phyloP scores from a whole-genome alignment of 805 yeast species.

The Saccharomycopsis guyanensis region DNA sequence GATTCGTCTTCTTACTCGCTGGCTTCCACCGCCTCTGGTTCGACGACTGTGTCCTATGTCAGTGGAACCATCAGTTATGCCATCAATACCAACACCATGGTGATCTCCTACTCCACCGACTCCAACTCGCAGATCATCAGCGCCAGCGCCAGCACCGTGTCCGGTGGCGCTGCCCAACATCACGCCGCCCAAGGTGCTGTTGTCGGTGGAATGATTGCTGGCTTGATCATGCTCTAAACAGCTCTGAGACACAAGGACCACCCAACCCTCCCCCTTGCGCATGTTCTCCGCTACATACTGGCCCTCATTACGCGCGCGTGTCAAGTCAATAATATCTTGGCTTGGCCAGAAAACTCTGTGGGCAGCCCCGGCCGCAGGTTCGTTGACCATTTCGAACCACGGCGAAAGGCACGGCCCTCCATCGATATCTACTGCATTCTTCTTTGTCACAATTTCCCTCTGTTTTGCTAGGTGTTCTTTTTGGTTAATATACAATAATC shows the following conservation, averaged over 20 bases:
- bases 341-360: too few species aligned
- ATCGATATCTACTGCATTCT: background rate
- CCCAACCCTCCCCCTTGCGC: background rate
- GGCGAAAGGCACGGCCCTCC: background rate
- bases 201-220: slow-evolving; percentile 18
- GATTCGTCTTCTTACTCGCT: slow-evolving; percentile 12
- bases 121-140: slow-evolving; percentile 15
- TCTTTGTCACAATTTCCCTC: background rate
- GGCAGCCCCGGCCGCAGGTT: background rate
- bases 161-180: background rate
- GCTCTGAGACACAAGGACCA: background rate
- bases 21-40: background rate
- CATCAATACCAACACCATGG: slow-evolving; percentile 19
- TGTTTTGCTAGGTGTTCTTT: too few species aligned
- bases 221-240: slow-evolving; percentile 1
- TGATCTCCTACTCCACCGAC: slow-evolving; percentile 17
- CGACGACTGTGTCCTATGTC: slow-evolving; percentile 11
- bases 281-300: background rate
- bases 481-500: background rate
- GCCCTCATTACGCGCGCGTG: background rate
- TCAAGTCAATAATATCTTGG: too few species aligned
- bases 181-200: background rate
- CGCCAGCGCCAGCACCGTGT: slow-evolving; percentile 18
- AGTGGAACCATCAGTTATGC: slow-evolving; percentile 15
- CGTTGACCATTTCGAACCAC: background rate